phyloP scores from a whole-genome alignment of 305 asterid species.

The Ajuga reptans region DNA sequence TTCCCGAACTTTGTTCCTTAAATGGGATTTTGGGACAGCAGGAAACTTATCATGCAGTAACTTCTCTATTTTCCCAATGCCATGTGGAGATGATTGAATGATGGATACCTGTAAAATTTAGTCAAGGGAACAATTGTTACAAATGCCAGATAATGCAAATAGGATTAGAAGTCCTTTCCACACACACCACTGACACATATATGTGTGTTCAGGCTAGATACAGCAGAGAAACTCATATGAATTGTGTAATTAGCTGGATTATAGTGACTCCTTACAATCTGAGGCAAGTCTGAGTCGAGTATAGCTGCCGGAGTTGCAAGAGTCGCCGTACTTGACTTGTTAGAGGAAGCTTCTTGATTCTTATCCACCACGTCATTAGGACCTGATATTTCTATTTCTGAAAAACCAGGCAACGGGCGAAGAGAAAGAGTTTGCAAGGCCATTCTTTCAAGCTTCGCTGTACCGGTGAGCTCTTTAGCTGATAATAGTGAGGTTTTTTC shows the following conservation, averaged over 20 bases:
- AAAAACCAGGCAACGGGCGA: constrained; percentile 50
- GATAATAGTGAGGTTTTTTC: constrained; percentile 53
- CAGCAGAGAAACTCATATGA: not conserved
- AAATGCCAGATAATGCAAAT: not conserved
- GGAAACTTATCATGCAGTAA: constrained; percentile 56
- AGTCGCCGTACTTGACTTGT: constrained; percentile 31
- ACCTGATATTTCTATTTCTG: constrained; percentile 35
- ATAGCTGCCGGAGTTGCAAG: constrained; percentile 36
- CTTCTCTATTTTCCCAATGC: constrained; percentile 55
- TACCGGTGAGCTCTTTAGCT: constrained; percentile 47
- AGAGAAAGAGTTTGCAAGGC: constrained; percentile 65
- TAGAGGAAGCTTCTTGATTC: constrained; percentile 37
- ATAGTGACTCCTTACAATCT: constrained; percentile 48
- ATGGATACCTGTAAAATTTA: constrained; percentile 44
- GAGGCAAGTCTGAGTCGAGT: constrained; percentile 59
- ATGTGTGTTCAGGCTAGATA: not conserved
- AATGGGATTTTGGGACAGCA: constrained; percentile 45
- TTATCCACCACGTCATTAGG: constrained; percentile 31
- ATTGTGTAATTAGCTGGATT: not conserved
- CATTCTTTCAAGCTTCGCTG: constrained; percentile 50
- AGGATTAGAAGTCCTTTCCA: not conserved
- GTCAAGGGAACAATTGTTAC: not conserved
- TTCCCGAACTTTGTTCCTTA: constrained; percentile 75
- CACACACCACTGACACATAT: not conserved
- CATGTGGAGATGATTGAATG: constrained; percentile 51